These are phyloP conservation scores for Centaurea solstitialis DNA, from an alignment of 129 eudicot genomes.

Conservation along the genomic window DNA sequence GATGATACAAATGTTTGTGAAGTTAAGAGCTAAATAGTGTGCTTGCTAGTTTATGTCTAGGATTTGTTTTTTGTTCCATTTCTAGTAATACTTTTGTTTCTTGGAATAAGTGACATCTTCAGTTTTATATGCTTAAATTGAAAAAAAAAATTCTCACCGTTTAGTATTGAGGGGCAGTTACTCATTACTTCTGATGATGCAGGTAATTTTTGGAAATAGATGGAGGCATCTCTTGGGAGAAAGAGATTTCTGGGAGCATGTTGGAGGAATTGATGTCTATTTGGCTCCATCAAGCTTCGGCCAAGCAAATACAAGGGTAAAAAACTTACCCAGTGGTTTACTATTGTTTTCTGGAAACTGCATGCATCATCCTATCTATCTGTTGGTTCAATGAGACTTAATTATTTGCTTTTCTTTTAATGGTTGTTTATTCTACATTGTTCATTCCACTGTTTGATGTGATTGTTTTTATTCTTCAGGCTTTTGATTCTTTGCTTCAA, in stretches of 20 bases:
- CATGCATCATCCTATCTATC: background rate
- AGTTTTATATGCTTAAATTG: background rate
- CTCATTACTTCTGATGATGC: slow-evolving; percentile 23
- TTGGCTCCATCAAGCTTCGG: slow-evolving; percentile 96
- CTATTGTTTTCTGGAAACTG: background rate
- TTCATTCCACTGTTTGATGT: slow-evolving; percentile 19
- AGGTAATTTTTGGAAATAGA: slow-evolving; percentile 95
- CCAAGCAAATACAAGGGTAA: slow-evolving; percentile 94
- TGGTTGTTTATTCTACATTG: slow-evolving; percentile 12
- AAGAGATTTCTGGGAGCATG: slow-evolving; percentile 95
- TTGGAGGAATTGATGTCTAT: slow-evolving; percentile 94
- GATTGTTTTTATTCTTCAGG: slow-evolving; percentile 47
- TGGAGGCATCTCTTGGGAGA: slow-evolving; percentile 98
- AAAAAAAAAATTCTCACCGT: background rate
- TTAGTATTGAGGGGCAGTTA: slow-evolving; percentile 1
- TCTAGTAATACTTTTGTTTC: background rate
- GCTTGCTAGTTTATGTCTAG: slow-evolving; percentile 11
- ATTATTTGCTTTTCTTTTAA: background rate
- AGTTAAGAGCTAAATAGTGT: slow-evolving; percentile 8
- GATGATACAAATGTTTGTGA: background rate
- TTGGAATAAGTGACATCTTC: background rate
- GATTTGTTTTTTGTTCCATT: background rate
- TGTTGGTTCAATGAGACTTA: slow-evolving; percentile 1
- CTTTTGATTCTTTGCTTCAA: slow-evolving; percentile 88
- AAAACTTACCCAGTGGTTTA: slow-evolving; percentile 5